Percentiles rank a stretch among this genome's conserved stretches.
These are phyloP conservation scores for Venturiaceae sp. DNA, from an alignment of 2,329 filamentous ascomycete genomes.

Conservation along the genomic window DNA sequence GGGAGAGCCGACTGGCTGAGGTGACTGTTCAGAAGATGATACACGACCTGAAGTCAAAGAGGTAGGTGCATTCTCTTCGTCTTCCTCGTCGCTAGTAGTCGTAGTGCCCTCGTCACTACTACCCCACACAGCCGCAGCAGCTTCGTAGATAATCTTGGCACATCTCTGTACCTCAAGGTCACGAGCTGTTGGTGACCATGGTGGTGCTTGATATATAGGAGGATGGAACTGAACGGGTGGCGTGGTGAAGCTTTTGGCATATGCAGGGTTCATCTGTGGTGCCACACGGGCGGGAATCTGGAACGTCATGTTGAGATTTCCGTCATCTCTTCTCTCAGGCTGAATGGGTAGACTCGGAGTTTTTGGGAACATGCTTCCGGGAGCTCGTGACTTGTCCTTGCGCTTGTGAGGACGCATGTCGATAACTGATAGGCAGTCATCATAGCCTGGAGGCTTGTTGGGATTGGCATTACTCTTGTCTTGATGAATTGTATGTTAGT, in stretches of 20 bases:
- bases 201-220: not conserved
- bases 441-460: slow-evolving; percentile 2
- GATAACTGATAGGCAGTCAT: not conserved
- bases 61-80: not conserved
- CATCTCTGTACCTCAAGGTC: not conserved
- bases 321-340: not conserved
- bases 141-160: not conserved
- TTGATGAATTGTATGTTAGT: not conserved
- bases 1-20: no score
- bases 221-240: not conserved
- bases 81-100: not conserved
- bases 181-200: not conserved
- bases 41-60: no score
- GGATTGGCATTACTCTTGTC: not conserved
- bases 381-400: not conserved
- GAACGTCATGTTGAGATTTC: not conserved
- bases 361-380: not conserved
- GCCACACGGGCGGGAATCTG: not conserved
- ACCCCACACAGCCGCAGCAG: not conserved
- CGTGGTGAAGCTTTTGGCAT: not conserved
- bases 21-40: no score
- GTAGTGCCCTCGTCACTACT: not conserved
- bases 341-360: not conserved
- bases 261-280: not conserved
- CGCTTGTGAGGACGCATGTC: slow-evolving; percentile 1